Conservation (phyloP, 2,329 filamentous ascomycete genomes). For the Phialophora chinensis region DNA sequence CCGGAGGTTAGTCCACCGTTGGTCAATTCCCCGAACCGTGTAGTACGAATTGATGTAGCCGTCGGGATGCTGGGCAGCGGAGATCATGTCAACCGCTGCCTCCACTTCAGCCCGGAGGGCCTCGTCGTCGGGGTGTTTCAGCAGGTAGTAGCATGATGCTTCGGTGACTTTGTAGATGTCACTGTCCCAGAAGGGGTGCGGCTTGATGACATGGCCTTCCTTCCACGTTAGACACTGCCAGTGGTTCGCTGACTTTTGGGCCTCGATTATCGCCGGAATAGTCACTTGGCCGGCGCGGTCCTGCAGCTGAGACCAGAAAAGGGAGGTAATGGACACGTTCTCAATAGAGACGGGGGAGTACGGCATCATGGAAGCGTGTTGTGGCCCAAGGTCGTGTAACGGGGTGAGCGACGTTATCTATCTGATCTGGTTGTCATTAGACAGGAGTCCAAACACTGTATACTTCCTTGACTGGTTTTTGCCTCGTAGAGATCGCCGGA, state of each 20-base stretch:
- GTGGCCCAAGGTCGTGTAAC: neutral
- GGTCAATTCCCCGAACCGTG: constrained; percentile 61
- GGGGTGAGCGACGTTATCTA: neutral
- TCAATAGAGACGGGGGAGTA: neutral
- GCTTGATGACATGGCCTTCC: constrained; percentile 20
- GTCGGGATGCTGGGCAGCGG: constrained; percentile 62
- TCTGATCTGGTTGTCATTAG: neutral
- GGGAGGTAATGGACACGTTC: neutral
- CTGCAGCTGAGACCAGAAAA: neutral
- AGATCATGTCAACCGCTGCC: constrained; percentile 64
- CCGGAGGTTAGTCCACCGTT: constrained; percentile 63
- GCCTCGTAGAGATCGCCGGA: neutral
- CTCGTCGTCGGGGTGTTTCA: constrained; percentile 47
- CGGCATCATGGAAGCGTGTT: neutral
- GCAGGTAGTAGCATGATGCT: constrained; percentile 63
- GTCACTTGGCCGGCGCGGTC: neutral
- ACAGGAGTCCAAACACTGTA: neutral
- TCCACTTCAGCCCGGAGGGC: constrained; percentile 57
- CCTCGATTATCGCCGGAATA: constrained; percentile 12
- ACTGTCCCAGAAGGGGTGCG: constrained; percentile 64
- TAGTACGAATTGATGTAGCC: constrained; percentile 69
- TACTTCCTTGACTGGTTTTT: neutral
- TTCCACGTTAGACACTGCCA: constrained; percentile 19
- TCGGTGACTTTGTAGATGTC: constrained; percentile 67
- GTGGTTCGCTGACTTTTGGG: constrained; percentile 8